Evolutionary conservation across 2,329 filamentous ascomycete genomes (phyloP), one percentile per base, ranked within the genome.

Genomic region (Hypoxylon sp.): DNA sequence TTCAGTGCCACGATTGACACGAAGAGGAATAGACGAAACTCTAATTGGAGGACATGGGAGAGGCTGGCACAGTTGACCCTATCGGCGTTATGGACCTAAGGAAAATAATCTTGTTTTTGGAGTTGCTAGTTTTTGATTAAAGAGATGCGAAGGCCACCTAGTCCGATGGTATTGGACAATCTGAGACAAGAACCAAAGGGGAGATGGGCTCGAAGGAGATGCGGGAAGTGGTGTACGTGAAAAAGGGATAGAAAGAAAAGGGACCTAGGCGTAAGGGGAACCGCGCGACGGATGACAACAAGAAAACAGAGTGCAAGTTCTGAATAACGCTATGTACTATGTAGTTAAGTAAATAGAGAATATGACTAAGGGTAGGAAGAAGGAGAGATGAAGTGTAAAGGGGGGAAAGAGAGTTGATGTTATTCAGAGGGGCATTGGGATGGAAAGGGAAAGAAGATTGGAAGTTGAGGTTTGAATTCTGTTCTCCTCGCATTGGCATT

Each of bases 351-450:
- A 73, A 74, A 69, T 68, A 70, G 72, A 71, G 52, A 74, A 74
- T 39, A 73, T 61, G 67, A 74, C 69, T 61, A 48, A 67, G 69
- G 71, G 54, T 70, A 62, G 71, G 63, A 73, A 73, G 73, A 73
- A 74, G 56, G 72, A 65, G 69, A 68, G 72, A 70, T 68, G 6
- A 63, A 52, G 61, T 54, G 68, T 60, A 48, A 63, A 51, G 46
- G 68, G 62, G 48, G 65, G 67, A 70, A 64, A 72, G 68, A 73
- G 65, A 67, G 68, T 64, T 74, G 74, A 74, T 72, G 73, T 67
- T 74, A 74, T 75, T 75, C 74, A 75, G 74, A 74, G 61, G 67
- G 52, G 70, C 70, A 74, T 71, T 67, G 70, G 69, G 68, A 70
- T 70, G 70, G 72, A 70, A 71, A 70, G 68, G 72, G 69, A 70